Evolutionary conservation across 2,329 filamentous ascomycete species (phyloP).

Genomic region (Aspergillus thermomutatus): DNA sequence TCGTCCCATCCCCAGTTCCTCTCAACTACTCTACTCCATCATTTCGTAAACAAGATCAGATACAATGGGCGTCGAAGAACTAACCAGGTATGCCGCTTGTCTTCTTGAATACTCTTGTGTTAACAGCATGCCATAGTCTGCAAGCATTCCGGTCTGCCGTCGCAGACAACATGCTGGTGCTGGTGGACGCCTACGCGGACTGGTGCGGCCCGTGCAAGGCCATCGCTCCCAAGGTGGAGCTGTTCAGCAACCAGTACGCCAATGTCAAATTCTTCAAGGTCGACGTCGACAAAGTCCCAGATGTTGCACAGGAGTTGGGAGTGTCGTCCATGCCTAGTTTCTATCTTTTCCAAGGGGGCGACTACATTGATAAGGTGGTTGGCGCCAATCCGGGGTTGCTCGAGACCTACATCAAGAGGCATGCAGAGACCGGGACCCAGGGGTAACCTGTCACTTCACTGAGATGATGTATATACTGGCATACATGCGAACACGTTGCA

Average conservation of each 20-base stretch:
- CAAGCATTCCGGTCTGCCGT: neutral
- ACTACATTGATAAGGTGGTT: neutral
- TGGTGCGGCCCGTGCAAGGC: constrained; percentile 92
- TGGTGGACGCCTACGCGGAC: neutral
- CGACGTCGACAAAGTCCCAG: neutral
- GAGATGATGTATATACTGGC: neutral
- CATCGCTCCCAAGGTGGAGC: constrained; percentile 71
- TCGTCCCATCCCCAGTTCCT: too few species aligned
- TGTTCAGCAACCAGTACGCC: constrained; percentile 51
- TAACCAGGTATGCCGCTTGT: neutral
- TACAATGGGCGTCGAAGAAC: neutral
- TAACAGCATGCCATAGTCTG: neutral
- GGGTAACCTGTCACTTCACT: neutral
- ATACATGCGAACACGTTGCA: too few species aligned
- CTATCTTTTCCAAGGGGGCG: neutral
- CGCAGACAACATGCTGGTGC: neutral
- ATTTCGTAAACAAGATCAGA: neutral
- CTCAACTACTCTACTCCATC: neutral
- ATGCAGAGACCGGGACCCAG: neutral
- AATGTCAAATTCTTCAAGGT: neutral
- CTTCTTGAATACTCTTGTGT: neutral
- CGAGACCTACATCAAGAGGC: neutral
- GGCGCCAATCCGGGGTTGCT: neutral
- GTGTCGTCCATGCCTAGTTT: neutral
- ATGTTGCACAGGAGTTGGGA: neutral